Percentiles rank a stretch among this genome's conserved stretches.
Conservation (phyloP, 768 basidiomycete species). For the Mycena galopus region DNA sequence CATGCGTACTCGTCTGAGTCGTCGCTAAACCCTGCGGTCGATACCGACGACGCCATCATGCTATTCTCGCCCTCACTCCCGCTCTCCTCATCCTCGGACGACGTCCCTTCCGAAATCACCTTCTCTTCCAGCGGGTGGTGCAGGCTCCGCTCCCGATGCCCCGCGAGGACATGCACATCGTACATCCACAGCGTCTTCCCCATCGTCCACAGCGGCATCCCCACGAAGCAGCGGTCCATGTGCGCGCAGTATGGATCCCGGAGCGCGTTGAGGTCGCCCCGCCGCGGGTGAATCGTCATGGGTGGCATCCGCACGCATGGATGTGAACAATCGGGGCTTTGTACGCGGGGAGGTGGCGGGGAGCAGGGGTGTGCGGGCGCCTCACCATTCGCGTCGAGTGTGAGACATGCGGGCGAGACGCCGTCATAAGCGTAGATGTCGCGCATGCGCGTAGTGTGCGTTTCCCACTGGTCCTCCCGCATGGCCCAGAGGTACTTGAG, state of each 20-base stretch:
- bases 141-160: slow-evolving; percentile 27
- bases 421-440: slow-evolving; percentile 45
- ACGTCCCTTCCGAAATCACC: not conserved
- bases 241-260: slow-evolving; percentile 69
- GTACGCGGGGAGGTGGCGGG: slow-evolving; percentile 35
- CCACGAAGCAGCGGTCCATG: slow-evolving; percentile 71
- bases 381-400: slow-evolving; percentile 15
- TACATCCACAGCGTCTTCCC: slow-evolving; percentile 75
- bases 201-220: slow-evolving; percentile 74
- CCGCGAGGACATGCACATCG: slow-evolving; percentile 60
- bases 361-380: slow-evolving; percentile 36
- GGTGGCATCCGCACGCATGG: slow-evolving; percentile 42
- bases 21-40: slow-evolving; percentile 54
- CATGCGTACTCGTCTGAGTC: slow-evolving; percentile 58
- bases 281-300: slow-evolving; percentile 67
- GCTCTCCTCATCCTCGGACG: not conserved
- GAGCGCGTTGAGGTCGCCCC: slow-evolving; percentile 71
- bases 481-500: slow-evolving; percentile 74
- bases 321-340: not conserved
- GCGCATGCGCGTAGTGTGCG: slow-evolving; percentile 44
- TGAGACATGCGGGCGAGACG: slow-evolving; percentile 32
- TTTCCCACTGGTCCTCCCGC: slow-evolving; percentile 66
- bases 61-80: slow-evolving; percentile 46
- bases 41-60: slow-evolving; percentile 45
- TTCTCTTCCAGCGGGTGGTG: not conserved